Percentiles rank a stretch among this genome's conserved stretches.
These are phyloP conservation scores for Mortierella sp. DNA, from an alignment of 371 early-diverging fungal species.

Conservation along the genomic window DNA sequence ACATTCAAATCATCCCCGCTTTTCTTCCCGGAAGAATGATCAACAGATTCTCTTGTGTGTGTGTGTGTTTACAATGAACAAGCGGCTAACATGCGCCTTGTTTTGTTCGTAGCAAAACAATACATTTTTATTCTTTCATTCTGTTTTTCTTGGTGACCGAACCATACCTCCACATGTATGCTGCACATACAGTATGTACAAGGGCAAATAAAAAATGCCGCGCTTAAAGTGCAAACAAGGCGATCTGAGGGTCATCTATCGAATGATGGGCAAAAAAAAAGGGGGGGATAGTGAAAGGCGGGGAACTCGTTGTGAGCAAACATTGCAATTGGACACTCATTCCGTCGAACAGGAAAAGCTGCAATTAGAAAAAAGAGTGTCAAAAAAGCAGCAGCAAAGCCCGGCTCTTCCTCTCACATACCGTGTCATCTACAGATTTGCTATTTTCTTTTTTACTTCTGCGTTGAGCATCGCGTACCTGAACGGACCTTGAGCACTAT, in stretches of 20 bases:
- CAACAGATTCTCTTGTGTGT: background rate
- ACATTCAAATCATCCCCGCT: background rate
- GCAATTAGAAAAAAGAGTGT: background rate
- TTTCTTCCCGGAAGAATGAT: background rate
- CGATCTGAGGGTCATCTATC: background rate
- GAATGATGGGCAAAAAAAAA: background rate
- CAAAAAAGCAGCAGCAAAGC: background rate
- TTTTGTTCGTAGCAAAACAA: background rate
- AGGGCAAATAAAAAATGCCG: background rate
- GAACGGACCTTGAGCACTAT: background rate
- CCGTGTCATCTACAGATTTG: background rate
- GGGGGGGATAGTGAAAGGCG: background rate
- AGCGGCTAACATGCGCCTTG: background rate
- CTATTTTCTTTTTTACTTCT: no score
- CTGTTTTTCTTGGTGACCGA: background rate
- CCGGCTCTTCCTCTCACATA: no score
- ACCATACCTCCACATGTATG: background rate
- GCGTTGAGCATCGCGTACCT: no score
- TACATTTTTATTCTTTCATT: background rate
- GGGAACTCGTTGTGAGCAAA: slow-evolving; percentile 1
- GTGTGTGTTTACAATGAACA: background rate
- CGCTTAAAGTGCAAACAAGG: slow-evolving; percentile 4
- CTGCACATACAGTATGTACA: background rate
- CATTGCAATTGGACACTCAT: background rate
- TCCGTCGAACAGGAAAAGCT: background rate